Conservation (phyloP, 2,329 filamentous ascomycete species). For the Talaromyces funiculosus region DNA sequence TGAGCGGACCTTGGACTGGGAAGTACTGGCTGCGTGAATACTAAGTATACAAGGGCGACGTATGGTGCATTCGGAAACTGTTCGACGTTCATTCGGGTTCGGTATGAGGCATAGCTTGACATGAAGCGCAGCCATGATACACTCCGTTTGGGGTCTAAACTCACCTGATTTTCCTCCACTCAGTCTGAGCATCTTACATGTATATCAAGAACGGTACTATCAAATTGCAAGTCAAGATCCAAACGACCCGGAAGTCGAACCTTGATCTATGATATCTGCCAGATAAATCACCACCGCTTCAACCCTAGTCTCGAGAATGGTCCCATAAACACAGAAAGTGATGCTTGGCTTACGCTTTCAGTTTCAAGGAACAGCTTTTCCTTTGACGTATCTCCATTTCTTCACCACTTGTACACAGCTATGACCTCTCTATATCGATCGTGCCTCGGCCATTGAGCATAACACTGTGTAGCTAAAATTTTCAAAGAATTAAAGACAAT, state of each 20-base stretch:
- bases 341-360: not conserved
- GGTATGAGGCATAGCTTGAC: slow-evolving; percentile 1
- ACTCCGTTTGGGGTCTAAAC: not conserved
- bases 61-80: not conserved
- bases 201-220: too few species aligned
- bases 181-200: too few species aligned
- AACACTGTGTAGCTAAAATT: not conserved
- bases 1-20: slow-evolving; percentile 22
- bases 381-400: not conserved
- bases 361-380: not conserved
- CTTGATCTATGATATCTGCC: too few species aligned
- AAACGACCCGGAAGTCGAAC: too few species aligned
- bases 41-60: slow-evolving; percentile 17
- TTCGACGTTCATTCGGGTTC: not conserved
- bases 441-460: not conserved
- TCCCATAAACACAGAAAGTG: not conserved
- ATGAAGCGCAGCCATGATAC: not conserved
- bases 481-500: not conserved
- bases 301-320: not conserved
- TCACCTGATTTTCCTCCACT: not conserved
- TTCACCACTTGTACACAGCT: not conserved
- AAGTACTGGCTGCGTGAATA: slow-evolving; percentile 17
- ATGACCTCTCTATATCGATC: not conserved
- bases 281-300: not conserved
- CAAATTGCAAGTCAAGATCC: too few species aligned